A percentile compares a stretch with the other conserved stretches of the same genome.
Conservation (phyloP, 345 rosid genomes). For the Acer saccharum region DNA sequence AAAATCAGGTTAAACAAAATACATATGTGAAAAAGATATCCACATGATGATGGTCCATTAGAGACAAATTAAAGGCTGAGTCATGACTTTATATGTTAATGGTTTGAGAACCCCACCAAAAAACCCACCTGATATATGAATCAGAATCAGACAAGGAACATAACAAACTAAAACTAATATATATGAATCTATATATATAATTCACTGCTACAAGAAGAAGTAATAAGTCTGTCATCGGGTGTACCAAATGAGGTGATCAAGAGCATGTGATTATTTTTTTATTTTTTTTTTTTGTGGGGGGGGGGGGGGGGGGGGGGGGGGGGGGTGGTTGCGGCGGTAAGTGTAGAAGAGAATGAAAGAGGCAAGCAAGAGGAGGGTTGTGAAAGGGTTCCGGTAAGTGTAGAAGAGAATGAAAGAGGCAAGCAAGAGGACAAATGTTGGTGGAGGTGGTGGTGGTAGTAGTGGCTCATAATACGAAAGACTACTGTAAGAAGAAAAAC, state of each 20-base stretch:
- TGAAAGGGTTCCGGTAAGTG: constrained; percentile 23
- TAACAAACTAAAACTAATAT: background rate
- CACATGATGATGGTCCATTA: constrained; percentile 34
- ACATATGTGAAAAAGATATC: constrained; percentile 33
- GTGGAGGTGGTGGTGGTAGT: constrained; percentile 68
- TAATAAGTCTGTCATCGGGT: constrained; percentile 15
- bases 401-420: constrained; percentile 36
- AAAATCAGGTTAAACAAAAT: constrained; percentile 13
- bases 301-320: constrained; percentile 4
- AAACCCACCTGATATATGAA: constrained; percentile 22
- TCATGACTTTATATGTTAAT: constrained; percentile 33
- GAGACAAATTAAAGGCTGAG: constrained; percentile 38
- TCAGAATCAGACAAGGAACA: constrained; percentile 9
- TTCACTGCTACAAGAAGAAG: background rate
- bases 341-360: constrained; percentile 34
- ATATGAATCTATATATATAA: background rate
- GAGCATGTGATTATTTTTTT: background rate
- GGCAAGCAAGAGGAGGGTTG: constrained; percentile 52
- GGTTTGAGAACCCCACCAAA: constrained; percentile 32
- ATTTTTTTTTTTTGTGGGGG: background rate
- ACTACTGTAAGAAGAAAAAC: constrained; percentile 31
- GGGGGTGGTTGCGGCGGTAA: constrained; percentile 1
- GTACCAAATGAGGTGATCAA: constrained; percentile 1
- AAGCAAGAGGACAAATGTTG: constrained; percentile 57
- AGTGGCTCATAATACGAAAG: constrained; percentile 51